Evolutionary conservation across 1,139 yeast genomes (phyloP).

Genomic region (Groenewaldozyma auringiensis): DNA sequence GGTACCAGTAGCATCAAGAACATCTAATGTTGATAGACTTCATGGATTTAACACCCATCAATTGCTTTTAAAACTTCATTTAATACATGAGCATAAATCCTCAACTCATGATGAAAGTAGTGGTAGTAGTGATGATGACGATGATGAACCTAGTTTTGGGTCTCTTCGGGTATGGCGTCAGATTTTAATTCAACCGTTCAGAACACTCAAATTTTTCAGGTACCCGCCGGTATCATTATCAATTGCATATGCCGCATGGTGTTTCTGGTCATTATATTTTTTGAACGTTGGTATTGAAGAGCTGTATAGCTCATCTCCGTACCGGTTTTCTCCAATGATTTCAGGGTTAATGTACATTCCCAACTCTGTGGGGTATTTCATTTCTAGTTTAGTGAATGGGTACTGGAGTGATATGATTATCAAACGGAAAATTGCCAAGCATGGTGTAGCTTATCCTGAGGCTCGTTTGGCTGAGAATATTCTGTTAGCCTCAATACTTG

Average conservation of each 20-base stretch:
- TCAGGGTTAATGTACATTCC: conserved; percentile 78
- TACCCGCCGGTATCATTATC: conserved; percentile 72
- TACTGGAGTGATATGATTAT: conserved; percentile 65
- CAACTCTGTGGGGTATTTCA: conserved; percentile 66
- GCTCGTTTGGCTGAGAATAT: conserved; percentile 73
- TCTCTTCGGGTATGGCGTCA: not conserved
- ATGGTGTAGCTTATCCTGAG: conserved; percentile 69
- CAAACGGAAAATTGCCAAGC: conserved; percentile 44
- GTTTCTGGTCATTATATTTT: conserved; percentile 63
- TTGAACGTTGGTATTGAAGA: conserved; percentile 68
- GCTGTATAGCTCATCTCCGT: conserved; percentile 57
- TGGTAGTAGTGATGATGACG: not conserved
- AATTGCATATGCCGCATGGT: conserved; percentile 54
- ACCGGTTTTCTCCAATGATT: conserved; percentile 55
- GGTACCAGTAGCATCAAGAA: conserved; percentile 8
- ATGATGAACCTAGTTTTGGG: not conserved
- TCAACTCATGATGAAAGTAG: not conserved
- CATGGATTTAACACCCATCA: conserved; percentile 2
- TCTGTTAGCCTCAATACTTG: conserved; percentile 51
- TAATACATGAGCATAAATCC: too few relatives aligned
- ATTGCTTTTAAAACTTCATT: conserved; percentile 2
- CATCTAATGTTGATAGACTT: not conserved
- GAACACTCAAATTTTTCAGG: conserved; percentile 21
- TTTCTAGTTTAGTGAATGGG: conserved; percentile 73
- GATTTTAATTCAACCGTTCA: conserved; percentile 18